A percentile compares a stretch with the other conserved stretches of the same genome.
Conservation (phyloP, 441 rosid genomes). For the Erodium texanum region DNA sequence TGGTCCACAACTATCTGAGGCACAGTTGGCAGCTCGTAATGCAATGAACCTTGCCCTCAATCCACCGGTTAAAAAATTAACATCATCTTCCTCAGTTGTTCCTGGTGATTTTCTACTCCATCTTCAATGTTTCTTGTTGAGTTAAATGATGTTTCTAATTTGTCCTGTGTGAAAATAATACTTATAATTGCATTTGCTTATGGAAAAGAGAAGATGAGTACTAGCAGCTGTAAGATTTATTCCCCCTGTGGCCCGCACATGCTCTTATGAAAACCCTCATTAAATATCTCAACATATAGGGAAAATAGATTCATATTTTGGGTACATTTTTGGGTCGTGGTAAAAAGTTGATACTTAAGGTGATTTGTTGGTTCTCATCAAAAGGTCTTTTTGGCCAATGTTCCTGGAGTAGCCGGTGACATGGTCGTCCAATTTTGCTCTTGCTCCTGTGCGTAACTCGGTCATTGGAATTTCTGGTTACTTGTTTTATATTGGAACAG, state of each 20-base stretch:
- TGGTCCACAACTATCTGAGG: slow-evolving; percentile 48
- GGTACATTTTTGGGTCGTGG: too few relatives aligned
- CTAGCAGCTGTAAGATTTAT: neutral
- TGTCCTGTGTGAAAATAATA: neutral
- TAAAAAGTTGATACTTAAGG: neutral
- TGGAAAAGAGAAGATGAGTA: neutral
- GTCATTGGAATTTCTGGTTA: neutral
- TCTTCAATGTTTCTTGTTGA: neutral
- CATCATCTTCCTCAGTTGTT: slow-evolving; percentile 28
- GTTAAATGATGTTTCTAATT: neutral
- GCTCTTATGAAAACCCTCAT: neutral
- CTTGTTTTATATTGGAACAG: neutral
- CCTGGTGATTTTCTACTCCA: slow-evolving; percentile 27
- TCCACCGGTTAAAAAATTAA: slow-evolving; percentile 41
- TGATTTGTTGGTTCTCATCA: neutral
- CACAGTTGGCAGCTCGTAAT: slow-evolving; percentile 21
- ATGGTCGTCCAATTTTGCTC: neutral
- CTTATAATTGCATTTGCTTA: neutral
- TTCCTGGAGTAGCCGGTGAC: neutral
- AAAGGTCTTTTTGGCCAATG: slow-evolving; percentile 1
- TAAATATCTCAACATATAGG: neutral
- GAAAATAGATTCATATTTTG: neutral
- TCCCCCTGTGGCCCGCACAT: too few relatives aligned
- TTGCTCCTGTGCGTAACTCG: neutral
- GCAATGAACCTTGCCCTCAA: slow-evolving; percentile 44